Conservation (phyloP, 2,329 filamentous ascomycete species). For the Rutstroemia sp. region DNA sequence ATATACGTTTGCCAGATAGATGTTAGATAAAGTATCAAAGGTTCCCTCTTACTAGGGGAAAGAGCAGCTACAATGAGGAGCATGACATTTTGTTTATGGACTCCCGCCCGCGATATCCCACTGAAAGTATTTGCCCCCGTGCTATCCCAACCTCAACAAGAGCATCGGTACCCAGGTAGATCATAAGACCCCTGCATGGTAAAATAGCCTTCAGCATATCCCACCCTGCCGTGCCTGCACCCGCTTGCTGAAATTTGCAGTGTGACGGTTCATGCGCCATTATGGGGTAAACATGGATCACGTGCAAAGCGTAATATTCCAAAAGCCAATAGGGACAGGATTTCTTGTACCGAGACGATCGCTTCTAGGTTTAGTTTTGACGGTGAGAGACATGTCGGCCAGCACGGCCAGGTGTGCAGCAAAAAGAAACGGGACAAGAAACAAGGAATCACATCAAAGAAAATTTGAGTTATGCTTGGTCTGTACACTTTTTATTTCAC, state of each 20-base stretch:
- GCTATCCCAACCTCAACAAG: too few species aligned
- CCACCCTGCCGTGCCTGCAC: too few species aligned
- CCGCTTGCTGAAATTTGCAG: not conserved
- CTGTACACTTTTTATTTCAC: not conserved
- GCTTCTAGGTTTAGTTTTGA: conserved; percentile 2
- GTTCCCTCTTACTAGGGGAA: too few species aligned
- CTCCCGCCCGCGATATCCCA: too few species aligned
- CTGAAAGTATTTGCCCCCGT: too few species aligned
- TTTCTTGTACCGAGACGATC: not conserved
- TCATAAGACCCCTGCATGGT: not conserved
- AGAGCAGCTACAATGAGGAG: too few species aligned
- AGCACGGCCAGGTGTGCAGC: not conserved
- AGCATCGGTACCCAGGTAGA: too few species aligned
- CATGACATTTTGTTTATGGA: too few species aligned
- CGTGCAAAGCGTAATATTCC: not conserved
- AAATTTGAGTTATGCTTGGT: not conserved
- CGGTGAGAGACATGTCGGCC: not conserved
- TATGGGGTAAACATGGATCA: not conserved
- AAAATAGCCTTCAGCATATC: not conserved
- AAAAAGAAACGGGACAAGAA: conserved; percentile 1
- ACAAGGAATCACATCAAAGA: conserved; percentile 9
- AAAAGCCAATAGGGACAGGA: not conserved
- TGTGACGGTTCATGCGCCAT: conserved; percentile 1
- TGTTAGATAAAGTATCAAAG: not conserved
- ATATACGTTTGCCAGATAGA: not conserved